Percentiles rank a stretch among this genome's conserved stretches.
Conservation (phyloP, 805 yeast genomes). For the Alloascoidea hylecoeti region DNA sequence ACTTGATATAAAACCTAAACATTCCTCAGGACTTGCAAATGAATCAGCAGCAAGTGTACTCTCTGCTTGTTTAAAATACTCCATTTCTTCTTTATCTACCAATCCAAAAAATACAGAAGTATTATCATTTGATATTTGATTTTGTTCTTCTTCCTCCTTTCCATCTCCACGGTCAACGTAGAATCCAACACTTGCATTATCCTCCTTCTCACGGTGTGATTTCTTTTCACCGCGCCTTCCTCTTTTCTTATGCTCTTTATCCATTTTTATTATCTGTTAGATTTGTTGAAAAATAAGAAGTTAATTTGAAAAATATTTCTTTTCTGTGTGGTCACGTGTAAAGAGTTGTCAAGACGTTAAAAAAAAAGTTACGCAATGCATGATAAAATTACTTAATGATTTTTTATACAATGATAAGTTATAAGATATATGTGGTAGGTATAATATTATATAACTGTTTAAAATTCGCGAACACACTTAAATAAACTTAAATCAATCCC, state of each 20-base stretch:
- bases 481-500: too few relatives aligned
- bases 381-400: too few relatives aligned
- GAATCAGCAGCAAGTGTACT: constrained; percentile 71
- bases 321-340: too few relatives aligned
- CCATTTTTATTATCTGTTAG: constrained; percentile 7
- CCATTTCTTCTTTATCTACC: constrained; percentile 71
- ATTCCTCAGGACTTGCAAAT: constrained; percentile 61
- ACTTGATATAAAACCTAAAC: constrained; percentile 54
- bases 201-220: constrained; percentile 1
- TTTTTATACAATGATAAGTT: too few relatives aligned
- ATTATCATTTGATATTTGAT: not conserved
- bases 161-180: constrained; percentile 4
- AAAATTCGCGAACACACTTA: not conserved
- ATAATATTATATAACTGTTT: too few relatives aligned
- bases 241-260: constrained; percentile 9
- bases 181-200: constrained; percentile 4
- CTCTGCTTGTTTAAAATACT: constrained; percentile 89
- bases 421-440: too few relatives aligned
- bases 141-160: constrained; percentile 9
- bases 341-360: not conserved
- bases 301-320: too few relatives aligned
- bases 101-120: constrained; percentile 65
- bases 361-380: too few relatives aligned
- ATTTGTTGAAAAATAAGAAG: not conserved
- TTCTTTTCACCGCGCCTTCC: constrained; percentile 8